Evolutionary conservation across 2,329 filamentous ascomycete species (phyloP).

Genomic region (Cytospora piceae): DNA sequence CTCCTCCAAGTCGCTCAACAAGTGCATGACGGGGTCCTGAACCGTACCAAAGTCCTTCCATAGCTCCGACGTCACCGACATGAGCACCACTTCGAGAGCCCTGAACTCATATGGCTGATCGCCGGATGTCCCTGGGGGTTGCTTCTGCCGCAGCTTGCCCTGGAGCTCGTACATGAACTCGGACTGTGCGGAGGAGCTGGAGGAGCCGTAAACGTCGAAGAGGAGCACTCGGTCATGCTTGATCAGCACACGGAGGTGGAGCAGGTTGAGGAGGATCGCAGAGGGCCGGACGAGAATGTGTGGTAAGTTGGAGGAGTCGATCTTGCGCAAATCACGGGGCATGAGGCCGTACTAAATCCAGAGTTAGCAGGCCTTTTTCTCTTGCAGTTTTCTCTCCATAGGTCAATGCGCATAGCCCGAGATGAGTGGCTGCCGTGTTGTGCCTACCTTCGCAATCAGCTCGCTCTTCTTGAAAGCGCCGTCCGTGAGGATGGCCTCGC

Average conservation of each 20-base stretch:
- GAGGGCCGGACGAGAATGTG: conserved; percentile 93
- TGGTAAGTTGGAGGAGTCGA: conserved; percentile 92
- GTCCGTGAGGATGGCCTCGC: conserved; percentile 88
- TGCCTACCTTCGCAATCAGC: conserved; percentile 82
- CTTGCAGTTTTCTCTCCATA: conserved; percentile 31
- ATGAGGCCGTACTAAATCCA: conserved; percentile 77
- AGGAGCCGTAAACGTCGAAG: conserved; percentile 94
- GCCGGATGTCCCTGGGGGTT: conserved; percentile 55
- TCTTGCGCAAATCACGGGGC: conserved; percentile 94
- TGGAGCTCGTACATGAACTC: conserved; percentile 98
- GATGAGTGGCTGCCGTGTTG: conserved; percentile 23
- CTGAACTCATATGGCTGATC: conserved; percentile 93
- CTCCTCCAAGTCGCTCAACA: conserved; percentile 89
- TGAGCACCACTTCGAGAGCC: conserved; percentile 90
- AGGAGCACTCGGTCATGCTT: conserved; percentile 90
- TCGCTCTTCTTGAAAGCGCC: conserved; percentile 98
- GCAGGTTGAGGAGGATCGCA: conserved; percentile 90
- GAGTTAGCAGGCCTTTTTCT: conserved; percentile 9
- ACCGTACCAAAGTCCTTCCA: conserved; percentile 96
- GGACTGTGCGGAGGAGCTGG: conserved; percentile 92
- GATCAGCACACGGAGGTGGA: conserved; percentile 95
- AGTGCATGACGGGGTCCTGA: conserved; percentile 85
- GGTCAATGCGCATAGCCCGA: conserved; percentile 7
- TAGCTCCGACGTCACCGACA: conserved; percentile 87
- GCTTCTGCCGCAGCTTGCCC: conserved; percentile 85